Percentiles rank a stretch among this genome's conserved stretches.
phyloP scores from a whole-genome alignment of 768 basidiomycete genomes.

The Boletus speciosus region DNA sequence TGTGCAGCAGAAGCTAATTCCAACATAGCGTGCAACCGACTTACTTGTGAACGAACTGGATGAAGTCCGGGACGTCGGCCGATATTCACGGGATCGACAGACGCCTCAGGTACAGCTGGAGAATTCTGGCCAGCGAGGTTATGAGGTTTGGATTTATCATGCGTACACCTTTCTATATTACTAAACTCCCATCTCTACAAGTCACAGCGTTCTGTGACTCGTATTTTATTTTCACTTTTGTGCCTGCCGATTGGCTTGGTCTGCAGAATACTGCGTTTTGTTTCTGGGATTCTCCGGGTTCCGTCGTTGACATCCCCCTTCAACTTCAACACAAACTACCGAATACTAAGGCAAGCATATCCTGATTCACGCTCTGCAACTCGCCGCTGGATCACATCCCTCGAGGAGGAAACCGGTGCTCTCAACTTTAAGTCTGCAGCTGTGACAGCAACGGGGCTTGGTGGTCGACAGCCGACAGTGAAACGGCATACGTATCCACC shows the following conservation, averaged over 20 bases:
- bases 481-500: conserved; percentile 30
- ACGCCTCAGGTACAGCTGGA: background rate
- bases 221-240: conserved; percentile 37
- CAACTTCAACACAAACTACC: conserved; percentile 40
- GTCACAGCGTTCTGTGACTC: conserved; percentile 6
- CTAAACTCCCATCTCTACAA: background rate
- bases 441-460: conserved; percentile 36
- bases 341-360: conserved; percentile 35
- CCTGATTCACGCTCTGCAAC: conserved; percentile 50
- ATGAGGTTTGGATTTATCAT: conserved; percentile 4
- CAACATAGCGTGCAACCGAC: background rate
- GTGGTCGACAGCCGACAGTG: conserved; percentile 44
- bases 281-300: conserved; percentile 64
- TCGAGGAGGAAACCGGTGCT: conserved; percentile 86
- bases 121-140: background rate
- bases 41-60: background rate
- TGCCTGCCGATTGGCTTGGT: conserved; percentile 55
- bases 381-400: conserved; percentile 73
- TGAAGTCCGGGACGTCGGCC: background rate
- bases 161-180: background rate
- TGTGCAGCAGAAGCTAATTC: background rate
- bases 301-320: conserved; percentile 60
- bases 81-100: background rate
- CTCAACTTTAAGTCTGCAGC: conserved; percentile 46
- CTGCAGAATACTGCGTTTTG: conserved; percentile 49